Conservation (phyloP, 306 rosid species). For the Delonix regia region DNA sequence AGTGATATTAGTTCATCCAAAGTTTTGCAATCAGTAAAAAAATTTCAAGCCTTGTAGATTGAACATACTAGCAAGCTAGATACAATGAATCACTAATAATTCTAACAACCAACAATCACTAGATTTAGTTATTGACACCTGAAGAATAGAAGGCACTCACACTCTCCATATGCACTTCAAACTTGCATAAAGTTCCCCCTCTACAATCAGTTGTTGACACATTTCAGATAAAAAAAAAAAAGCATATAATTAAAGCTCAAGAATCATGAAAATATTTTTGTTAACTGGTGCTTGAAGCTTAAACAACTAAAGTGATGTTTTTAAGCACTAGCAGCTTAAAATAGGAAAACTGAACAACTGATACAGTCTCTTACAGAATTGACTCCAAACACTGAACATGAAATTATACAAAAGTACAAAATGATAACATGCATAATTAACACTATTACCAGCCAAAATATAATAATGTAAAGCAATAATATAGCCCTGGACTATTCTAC, state of each 20-base stretch:
- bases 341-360: neutral
- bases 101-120: neutral
- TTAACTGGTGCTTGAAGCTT: neutral
- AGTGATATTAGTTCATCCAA: neutral
- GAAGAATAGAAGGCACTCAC: neutral
- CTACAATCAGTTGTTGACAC: neutral
- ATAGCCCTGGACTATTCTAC: neutral
- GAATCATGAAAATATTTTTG: neutral
- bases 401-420: neutral
- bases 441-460: neutral
- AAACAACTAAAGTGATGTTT: neutral
- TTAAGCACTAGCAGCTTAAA: neutral
- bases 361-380: neutral
- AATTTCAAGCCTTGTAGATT: slow-evolving; percentile 8
- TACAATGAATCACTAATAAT: neutral
- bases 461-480: neutral
- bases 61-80: slow-evolving; percentile 6
- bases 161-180: neutral
- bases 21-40: slow-evolving; percentile 10
- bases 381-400: neutral
- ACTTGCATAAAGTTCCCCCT: neutral
- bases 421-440: neutral
- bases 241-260: neutral
- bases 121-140: neutral
- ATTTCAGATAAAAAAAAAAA: neutral